A percentile compares a stretch with the other conserved stretches of the same genome.
Evolutionary conservation across 192 early-diverging fungal genomes (phyloP).

Genomic region (Coemansia sp.): DNA sequence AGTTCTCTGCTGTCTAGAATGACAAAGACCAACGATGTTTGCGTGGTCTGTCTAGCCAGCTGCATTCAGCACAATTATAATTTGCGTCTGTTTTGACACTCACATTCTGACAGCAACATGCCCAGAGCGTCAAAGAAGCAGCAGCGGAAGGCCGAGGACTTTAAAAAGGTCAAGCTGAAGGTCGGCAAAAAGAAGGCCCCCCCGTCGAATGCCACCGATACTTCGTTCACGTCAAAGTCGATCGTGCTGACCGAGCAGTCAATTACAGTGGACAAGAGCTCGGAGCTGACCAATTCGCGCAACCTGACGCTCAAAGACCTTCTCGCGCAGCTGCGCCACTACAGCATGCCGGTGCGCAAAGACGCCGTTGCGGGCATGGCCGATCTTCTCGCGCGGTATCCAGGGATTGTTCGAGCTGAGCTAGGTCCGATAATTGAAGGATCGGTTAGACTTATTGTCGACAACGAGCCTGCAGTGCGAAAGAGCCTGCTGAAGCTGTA

Average conservation of each 20-base stretch:
- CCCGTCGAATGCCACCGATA: constrained; percentile 72
- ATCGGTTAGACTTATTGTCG: constrained; percentile 43
- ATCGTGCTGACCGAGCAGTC: constrained; percentile 78
- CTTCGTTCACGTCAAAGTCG: constrained; percentile 75
- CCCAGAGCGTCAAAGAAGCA: constrained; percentile 64
- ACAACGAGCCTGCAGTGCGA: constrained; percentile 47
- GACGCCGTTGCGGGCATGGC: constrained; percentile 50
- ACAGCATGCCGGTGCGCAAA: constrained; percentile 57
- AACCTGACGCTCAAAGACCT: constrained; percentile 76
- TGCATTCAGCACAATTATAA: no score
- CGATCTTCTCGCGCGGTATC: constrained; percentile 46
- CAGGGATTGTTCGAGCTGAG: constrained; percentile 24
- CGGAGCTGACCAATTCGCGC: constrained; percentile 65
- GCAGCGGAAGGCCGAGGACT: constrained; percentile 72
- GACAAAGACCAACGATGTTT: no score
- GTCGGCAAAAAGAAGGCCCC: constrained; percentile 82
- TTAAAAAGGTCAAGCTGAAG: constrained; percentile 88
- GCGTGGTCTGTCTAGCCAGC: no score
- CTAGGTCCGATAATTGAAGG: constrained; percentile 50
- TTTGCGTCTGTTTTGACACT: background rate
- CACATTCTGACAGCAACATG: constrained; percentile 28
- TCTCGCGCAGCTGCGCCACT: constrained; percentile 71
- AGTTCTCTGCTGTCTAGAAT: no score
- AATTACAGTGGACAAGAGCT: constrained; percentile 70
- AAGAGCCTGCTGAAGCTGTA: constrained; percentile 50